Evolutionary conservation across 805 yeast species (phyloP).

Genomic region (Saturnispora dispora): DNA sequence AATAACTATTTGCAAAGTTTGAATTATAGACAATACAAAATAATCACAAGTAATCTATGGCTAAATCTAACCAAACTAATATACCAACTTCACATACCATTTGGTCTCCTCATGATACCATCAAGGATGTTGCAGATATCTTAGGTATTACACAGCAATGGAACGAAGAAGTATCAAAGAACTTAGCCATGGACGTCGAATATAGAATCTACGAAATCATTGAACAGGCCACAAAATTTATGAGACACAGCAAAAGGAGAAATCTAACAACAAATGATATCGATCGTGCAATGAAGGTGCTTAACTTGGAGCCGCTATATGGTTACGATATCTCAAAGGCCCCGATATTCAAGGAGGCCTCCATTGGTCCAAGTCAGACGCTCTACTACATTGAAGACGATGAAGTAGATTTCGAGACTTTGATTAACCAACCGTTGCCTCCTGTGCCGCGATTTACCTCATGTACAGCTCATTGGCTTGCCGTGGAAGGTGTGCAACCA

Average conservation of each 20-base stretch:
- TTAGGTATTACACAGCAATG: conserved; percentile 58
- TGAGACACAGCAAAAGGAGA: conserved; percentile 87
- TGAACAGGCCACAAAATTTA: conserved; percentile 92
- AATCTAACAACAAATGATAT: conserved; percentile 75
- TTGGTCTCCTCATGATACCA: conserved; percentile 97
- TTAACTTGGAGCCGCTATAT: conserved; percentile 90
- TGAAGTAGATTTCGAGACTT: conserved; percentile 87
- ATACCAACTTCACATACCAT: conserved; percentile 75
- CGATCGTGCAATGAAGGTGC: conserved; percentile 67
- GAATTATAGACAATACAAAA: too few species aligned
- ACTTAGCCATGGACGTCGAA: conserved; percentile 98
- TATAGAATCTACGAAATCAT: conserved; percentile 90
- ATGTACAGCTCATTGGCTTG: conserved; percentile 94
- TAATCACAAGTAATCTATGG: not conserved
- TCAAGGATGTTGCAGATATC: conserved; percentile 89
- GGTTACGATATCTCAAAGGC: conserved; percentile 73
- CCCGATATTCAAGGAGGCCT: conserved; percentile 73
- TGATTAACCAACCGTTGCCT: conserved; percentile 90
- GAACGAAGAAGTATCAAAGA: conserved; percentile 88
- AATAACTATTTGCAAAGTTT: too few species aligned
- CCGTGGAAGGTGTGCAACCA: conserved; percentile 98
- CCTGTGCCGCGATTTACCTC: conserved; percentile 89
- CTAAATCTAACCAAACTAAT: conserved; percentile 18
- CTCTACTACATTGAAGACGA: conserved; percentile 85
- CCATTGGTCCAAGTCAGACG: conserved; percentile 87